A percentile compares a stretch with the other conserved stretches of the same genome.
Conservation (phyloP, 2,329 filamentous ascomycete species). For the Verticillium alfalfae region DNA sequence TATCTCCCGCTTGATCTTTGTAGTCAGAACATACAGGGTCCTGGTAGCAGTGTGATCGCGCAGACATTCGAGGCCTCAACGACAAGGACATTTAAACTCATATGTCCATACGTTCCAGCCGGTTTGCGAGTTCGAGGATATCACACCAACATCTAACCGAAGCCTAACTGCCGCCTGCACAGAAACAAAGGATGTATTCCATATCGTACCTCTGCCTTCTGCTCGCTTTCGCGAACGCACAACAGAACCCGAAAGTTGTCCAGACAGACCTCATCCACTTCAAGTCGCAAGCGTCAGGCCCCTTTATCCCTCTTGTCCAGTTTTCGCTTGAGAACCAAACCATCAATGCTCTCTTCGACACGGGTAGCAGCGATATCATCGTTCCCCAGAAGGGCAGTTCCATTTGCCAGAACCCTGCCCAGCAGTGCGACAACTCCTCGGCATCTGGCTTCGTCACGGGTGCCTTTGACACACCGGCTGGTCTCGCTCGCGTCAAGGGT, state of each 20-base stretch:
- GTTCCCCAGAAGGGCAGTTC: slow-evolving; percentile 2
- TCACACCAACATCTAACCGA: not conserved
- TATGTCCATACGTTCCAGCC: too few species aligned
- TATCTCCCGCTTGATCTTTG: not conserved
- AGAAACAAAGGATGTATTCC: not conserved
- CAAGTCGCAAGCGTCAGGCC: not conserved
- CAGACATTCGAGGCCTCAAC: not conserved
- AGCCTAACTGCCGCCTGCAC: not conserved
- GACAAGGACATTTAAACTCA: not conserved
- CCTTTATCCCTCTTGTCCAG: not conserved
- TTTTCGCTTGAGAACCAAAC: not conserved
- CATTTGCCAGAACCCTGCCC: not conserved
- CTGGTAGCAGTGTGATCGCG: not conserved
- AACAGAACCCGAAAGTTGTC: not conserved
- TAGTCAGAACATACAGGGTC: not conserved
- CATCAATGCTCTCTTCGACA: slow-evolving; percentile 3
- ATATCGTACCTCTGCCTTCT: not conserved
- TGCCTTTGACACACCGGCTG: not conserved
- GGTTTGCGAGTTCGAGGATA: not conserved
- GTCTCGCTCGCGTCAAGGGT: not conserved
- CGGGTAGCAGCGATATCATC: slow-evolving; percentile 3
- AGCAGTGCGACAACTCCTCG: not conserved
- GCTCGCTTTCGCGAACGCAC: not conserved
- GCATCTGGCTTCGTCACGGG: not conserved
- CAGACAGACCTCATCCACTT: not conserved